Percentiles rank a stretch among this genome's conserved stretches.
phyloP scores from a whole-genome alignment of 768 basidiomycete genomes.

The Tricholoma hemisulphureum region DNA sequence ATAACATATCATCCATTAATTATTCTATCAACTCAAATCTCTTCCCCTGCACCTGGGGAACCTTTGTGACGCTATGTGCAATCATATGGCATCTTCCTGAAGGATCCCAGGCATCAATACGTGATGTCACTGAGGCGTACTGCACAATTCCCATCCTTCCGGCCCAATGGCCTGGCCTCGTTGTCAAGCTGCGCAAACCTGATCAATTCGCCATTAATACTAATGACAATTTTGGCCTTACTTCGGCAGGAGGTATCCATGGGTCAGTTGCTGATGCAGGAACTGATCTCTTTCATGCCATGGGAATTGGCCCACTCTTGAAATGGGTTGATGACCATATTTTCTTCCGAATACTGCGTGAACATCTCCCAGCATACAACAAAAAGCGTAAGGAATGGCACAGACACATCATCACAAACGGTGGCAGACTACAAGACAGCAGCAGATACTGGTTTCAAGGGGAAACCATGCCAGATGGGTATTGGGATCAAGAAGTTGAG shows the following conservation, averaged over 20 bases:
- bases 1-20: constrained; percentile 25
- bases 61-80: constrained; percentile 27
- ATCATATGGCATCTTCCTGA: constrained; percentile 34
- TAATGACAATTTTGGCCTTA: background rate
- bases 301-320: too few species aligned
- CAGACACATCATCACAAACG: background rate
- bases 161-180: constrained; percentile 31
- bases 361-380: background rate
- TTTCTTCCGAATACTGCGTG: constrained; percentile 12
- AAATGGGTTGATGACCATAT: too few species aligned
- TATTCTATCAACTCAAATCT: too few species aligned
- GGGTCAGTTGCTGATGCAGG: background rate
- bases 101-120: constrained; percentile 33
- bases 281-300: constrained; percentile 22
- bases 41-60: too few species aligned
- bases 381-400: background rate
- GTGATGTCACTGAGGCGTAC: constrained; percentile 42
- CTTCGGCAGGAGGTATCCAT: background rate
- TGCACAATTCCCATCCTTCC: constrained; percentile 26
- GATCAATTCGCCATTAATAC: constrained; percentile 8
- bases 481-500: too few species aligned
- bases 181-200: constrained; percentile 16
- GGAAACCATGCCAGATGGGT: background rate
- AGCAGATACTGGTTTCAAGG: constrained; percentile 1
- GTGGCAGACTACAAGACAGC: background rate